phyloP scores from a whole-genome alignment of 257 asterid species.

The Jacaranda mimosifolia region DNA sequence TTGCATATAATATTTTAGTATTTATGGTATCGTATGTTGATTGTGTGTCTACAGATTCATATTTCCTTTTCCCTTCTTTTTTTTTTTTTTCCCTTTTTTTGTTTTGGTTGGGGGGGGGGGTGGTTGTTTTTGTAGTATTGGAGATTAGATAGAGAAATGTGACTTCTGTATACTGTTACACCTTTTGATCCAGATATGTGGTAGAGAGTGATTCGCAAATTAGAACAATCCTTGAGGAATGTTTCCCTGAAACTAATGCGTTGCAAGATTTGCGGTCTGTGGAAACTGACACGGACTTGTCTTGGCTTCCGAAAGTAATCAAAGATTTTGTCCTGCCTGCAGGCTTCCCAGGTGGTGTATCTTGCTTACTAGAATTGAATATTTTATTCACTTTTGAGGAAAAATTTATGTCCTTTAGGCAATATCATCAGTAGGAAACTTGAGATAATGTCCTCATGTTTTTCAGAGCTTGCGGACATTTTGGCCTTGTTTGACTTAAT shows the following conservation, averaged over 20 bases:
- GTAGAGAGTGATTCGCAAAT: conserved; percentile 63
- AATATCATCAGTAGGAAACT: not conserved
- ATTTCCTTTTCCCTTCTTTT: not conserved
- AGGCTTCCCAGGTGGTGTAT: conserved; percentile 81
- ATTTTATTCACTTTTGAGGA: not conserved
- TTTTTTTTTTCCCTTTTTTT: too few relatives aligned
- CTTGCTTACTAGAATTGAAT: conserved; percentile 4
- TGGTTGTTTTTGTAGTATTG: conserved; percentile 6
- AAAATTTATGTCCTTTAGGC: not conserved
- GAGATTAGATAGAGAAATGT: not conserved
- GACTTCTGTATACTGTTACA: conserved; percentile 26
- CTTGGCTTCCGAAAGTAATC: conserved; percentile 74
- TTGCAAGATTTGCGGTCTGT: conserved; percentile 35
- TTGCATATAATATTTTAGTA: not conserved
- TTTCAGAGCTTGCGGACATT: not conserved
- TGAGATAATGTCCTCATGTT: not conserved
- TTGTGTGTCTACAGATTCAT: not conserved
- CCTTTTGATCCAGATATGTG: conserved; percentile 62
- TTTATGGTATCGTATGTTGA: conserved; percentile 2
- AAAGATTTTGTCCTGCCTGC: conserved; percentile 87
- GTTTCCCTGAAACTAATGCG: conserved; percentile 39
- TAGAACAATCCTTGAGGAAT: conserved; percentile 63
- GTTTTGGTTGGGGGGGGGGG: too few relatives aligned
- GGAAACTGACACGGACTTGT: conserved; percentile 44
- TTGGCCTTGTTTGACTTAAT: conserved; percentile 14